Conservation (phyloP, 2,329 filamentous ascomycete genomes). For the Botrytis sinoallii region DNA sequence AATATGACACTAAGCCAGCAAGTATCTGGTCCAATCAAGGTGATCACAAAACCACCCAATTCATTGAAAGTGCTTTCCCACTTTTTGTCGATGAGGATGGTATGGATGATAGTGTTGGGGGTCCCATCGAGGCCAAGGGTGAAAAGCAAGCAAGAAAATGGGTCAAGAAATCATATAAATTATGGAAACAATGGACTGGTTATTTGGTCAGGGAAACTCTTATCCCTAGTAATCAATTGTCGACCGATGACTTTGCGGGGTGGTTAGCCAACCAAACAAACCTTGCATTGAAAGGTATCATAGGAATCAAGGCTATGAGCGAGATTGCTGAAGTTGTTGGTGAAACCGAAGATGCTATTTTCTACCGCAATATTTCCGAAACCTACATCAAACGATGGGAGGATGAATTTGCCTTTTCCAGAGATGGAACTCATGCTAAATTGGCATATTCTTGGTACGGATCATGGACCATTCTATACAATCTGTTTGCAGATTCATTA, state of each 20-base stretch:
- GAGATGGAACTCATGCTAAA: slow-evolving; percentile 65
- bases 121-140: slow-evolving; percentile 47
- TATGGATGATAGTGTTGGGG: slow-evolving; percentile 62
- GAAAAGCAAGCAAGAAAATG: slow-evolving; percentile 58
- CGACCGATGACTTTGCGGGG: slow-evolving; percentile 68
- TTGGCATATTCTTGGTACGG: slow-evolving; percentile 72
- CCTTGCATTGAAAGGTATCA: slow-evolving; percentile 72
- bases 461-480: slow-evolving; percentile 72
- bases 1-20: slow-evolving; percentile 55
- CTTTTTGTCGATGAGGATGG: slow-evolving; percentile 47
- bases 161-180: slow-evolving; percentile 57
- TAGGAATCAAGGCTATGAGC: slow-evolving; percentile 76
- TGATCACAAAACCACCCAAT: slow-evolving; percentile 28
- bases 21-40: slow-evolving; percentile 55
- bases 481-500: slow-evolving; percentile 66
- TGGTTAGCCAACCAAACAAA: slow-evolving; percentile 69
- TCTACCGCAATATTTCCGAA: slow-evolving; percentile 60
- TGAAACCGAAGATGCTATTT: slow-evolving; percentile 52
- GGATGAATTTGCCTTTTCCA: slow-evolving; percentile 56
- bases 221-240: slow-evolving; percentile 64
- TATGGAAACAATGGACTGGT: slow-evolving; percentile 69
- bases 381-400: slow-evolving; percentile 65
- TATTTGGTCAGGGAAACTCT: slow-evolving; percentile 64
- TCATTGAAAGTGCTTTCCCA: slow-evolving; percentile 32
- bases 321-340: slow-evolving; percentile 59